Base-by-base conservation (phyloP, 2,329 filamentous ascomycete species). In the Sodiomyces alkalinus region DNA sequence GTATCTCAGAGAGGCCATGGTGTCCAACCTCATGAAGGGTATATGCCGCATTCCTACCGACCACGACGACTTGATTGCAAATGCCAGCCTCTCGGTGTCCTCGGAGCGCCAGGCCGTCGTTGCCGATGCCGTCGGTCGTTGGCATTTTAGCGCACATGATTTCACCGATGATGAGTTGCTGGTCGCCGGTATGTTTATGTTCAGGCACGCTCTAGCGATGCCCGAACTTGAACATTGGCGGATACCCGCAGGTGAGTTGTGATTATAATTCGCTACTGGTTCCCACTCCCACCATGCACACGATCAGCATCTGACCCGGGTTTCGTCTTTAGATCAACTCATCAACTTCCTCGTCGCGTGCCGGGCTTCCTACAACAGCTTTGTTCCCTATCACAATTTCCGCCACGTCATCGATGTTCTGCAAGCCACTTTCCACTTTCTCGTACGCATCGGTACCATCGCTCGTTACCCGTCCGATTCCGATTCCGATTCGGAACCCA, bases 321-420 rank as follows among this genome's bases (percentile, higher is more conserved):
- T n/a, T n/a, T n/a, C n/a, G n/a, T n/a, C n/a, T n/a, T 29, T 38
- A 81, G 83, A 80, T 41, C 77, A 92, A 49, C 62, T 98, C 17
- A 78, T 80, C 39, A 75, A 72, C 30, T 96, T 93, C 46, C 62
- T 96, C 35, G 68, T 92, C 37, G 85, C 86, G 29, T 90, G 85
- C 45, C 78, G 87, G 36, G 75, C 79, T 26, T 82, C 90, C n/a
- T 98, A 98, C 58, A 96, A 96, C 51, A 80, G 73, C 33, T 93
- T 93, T 50, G 85, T 94, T 19, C 80, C 87, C 14, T 98, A 96
- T 47, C 90, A 98, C 60, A 98, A 98, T 54, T 98, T 96, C 51
- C 80, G 87, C 30, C 90, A 98, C 53, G 90, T 93, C 14, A 78
- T 94, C 36, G 90, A 98, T 52, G 90, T 98, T 17, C 64, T 96